Evolutionary conservation across 1,284 basidiomycete genomes (phyloP).

Genomic region (Naganishia sp.): DNA sequence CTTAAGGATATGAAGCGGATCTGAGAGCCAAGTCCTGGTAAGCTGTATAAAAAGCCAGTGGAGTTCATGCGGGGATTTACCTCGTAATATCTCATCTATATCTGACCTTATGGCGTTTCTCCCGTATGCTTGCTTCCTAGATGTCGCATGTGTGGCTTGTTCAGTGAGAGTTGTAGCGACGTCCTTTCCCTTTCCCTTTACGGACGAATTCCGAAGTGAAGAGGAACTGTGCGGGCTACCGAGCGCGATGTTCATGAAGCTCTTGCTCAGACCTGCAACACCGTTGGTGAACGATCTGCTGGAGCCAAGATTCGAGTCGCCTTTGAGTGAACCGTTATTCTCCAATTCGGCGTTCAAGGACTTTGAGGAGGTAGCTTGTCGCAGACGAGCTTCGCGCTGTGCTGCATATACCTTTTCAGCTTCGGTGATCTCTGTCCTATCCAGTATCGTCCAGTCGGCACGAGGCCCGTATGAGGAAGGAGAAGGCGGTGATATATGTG

Average conservation of each 20-base stretch:
- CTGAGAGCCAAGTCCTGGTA: slow-evolving; percentile 19
- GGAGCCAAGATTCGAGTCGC: slow-evolving; percentile 31
- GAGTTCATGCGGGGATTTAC: slow-evolving; percentile 34
- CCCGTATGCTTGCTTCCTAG: slow-evolving; percentile 39
- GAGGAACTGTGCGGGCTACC: slow-evolving; percentile 8
- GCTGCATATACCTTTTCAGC: slow-evolving; percentile 35
- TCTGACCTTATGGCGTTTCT: slow-evolving; percentile 42
- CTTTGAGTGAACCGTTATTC: not conserved
- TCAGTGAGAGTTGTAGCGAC: slow-evolving; percentile 66
- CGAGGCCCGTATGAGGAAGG: slow-evolving; percentile 71
- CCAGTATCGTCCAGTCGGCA: slow-evolving; percentile 48
- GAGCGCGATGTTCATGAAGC: slow-evolving; percentile 44
- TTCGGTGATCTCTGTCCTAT: slow-evolving; percentile 35
- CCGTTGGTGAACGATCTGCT: slow-evolving; percentile 41
- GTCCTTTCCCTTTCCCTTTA: slow-evolving; percentile 69
- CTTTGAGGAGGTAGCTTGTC: slow-evolving; percentile 56
- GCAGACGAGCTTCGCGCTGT: slow-evolving; percentile 50
- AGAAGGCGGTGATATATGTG: slow-evolving; percentile 72
- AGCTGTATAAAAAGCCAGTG: not conserved
- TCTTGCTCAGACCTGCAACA: slow-evolving; percentile 23
- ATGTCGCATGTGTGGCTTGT: slow-evolving; percentile 57
- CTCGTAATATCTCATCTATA: slow-evolving; percentile 46
- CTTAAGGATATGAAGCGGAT: slow-evolving; percentile 35
- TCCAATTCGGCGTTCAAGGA: slow-evolving; percentile 42
- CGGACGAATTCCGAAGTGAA: slow-evolving; percentile 2